phyloP scores from a whole-genome alignment of 306 rosid species.

The Echinosophora koreensis region DNA sequence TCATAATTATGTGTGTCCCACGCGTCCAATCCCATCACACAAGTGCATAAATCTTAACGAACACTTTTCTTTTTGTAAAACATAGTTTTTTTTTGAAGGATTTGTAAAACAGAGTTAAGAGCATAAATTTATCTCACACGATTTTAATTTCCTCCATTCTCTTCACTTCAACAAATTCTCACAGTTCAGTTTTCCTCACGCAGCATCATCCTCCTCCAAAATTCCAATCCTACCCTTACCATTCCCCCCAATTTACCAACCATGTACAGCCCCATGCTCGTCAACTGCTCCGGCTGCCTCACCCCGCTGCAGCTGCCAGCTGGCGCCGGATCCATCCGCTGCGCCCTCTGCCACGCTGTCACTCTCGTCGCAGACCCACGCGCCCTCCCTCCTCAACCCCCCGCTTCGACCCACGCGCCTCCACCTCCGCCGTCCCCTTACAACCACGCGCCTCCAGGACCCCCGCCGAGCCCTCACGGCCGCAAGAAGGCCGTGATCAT shows the following conservation, averaged over 20 bases:
- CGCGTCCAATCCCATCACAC: no score
- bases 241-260: slow-evolving; percentile 25
- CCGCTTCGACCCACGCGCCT: slow-evolving; percentile 38
- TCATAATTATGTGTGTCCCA: no score
- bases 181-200: no score
- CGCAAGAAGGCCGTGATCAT: slow-evolving; percentile 92
- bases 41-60: no score
- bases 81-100: no score
- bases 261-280: slow-evolving; percentile 61
- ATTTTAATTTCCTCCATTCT: no score
- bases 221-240: slow-evolving; percentile 20
- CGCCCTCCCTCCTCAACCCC: slow-evolving; percentile 53
- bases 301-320: slow-evolving; percentile 82
- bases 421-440: slow-evolving; percentile 50
- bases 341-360: slow-evolving; percentile 84
- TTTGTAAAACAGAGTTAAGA: no score
- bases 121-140: no score
- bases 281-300: slow-evolving; percentile 83
- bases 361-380: slow-evolving; percentile 82
- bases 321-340: slow-evolving; percentile 82
- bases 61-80: no score
- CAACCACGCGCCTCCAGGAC: slow-evolving; percentile 72
- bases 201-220: neutral
- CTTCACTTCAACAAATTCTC: neutral
- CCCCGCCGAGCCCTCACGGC: slow-evolving; percentile 74